Conservation (phyloP, 1,139 yeast species). For the Torulaspora pretoriensis region DNA sequence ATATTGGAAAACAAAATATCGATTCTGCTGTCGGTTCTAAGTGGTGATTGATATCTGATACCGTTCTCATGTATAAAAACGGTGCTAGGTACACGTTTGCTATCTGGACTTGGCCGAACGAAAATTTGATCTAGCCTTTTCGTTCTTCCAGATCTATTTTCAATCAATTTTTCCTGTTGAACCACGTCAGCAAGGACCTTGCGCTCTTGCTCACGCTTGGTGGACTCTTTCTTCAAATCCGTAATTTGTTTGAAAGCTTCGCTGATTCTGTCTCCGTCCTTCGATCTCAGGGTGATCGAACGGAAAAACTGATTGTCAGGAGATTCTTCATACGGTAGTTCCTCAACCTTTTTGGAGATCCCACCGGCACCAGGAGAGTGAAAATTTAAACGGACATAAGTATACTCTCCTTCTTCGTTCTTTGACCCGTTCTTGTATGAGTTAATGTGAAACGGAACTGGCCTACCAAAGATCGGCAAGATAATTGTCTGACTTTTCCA, state of each 20-base stretch:
- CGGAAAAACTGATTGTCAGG: slow-evolving; percentile 83
- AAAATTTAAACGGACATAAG: slow-evolving; percentile 84
- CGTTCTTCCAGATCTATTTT: slow-evolving; percentile 75
- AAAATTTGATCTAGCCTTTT: slow-evolving; percentile 83
- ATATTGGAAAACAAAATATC: slow-evolving; percentile 88
- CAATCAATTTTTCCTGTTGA: slow-evolving; percentile 82
- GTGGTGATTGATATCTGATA: slow-evolving; percentile 81
- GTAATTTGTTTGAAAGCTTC: slow-evolving; percentile 87
- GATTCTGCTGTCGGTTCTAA: slow-evolving; percentile 78
- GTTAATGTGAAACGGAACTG: slow-evolving; percentile 96
- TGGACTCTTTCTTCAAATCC: slow-evolving; percentile 88
- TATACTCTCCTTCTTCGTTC: slow-evolving; percentile 93
- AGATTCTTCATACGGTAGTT: slow-evolving; percentile 85
- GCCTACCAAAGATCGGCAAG: slow-evolving; percentile 90
- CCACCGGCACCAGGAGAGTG: slow-evolving; percentile 90
- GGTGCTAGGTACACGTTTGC: slow-evolving; percentile 89
- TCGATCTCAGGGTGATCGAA: slow-evolving; percentile 81
- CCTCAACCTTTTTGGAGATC: slow-evolving; percentile 62
- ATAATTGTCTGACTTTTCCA: slow-evolving; percentile 83
- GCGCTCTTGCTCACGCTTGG: slow-evolving; percentile 84
- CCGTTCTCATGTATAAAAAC: slow-evolving; percentile 95
- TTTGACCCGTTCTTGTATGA: slow-evolving; percentile 92
- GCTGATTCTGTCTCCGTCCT: slow-evolving; percentile 87
- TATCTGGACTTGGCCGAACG: slow-evolving; percentile 93
- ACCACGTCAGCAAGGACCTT: slow-evolving; percentile 94